Base-by-base conservation (phyloP, 495 filamentous ascomycete genomes). In the Penicillium desertorum region DNA sequence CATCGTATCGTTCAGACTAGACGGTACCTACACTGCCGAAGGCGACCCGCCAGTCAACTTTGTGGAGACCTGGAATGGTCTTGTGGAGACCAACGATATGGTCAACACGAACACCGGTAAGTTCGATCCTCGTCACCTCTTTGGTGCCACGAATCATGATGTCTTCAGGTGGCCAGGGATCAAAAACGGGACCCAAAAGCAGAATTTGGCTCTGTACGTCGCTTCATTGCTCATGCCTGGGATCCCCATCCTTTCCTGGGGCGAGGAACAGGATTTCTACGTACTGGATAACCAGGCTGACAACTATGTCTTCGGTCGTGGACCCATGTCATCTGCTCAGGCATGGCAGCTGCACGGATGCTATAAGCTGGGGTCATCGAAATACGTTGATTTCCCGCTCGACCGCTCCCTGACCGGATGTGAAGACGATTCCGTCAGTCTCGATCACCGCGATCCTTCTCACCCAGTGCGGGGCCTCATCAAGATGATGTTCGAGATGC, bases 271-370 rank as follows among this genome's bases (percentile, higher is more conserved):
- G 60, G 76, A 72, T 2, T 77, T 77, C 49, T 78, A 81, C 51
- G 65, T 78, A 16, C 61, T 78, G 17, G 78, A 80, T 20, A 81
- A 72, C 56, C 75, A 74, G 23, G 74, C 75, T 11, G 62, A 63
- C 30, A 77, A 79, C 57, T 80, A 81, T 51, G 66, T 81, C 10
- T 81, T 78, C 56, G 79, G 79, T 11, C 70, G 79, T 42, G 68
- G 66, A 53, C 65, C 77, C 14, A 81, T 81, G 73, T 68, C 73
- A 23, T 76, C 79, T 27, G 61, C 67, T 44, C 68, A 68, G 30
- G 79, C 77, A 30, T 81, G 79, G 79, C 77, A 81, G 51, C 54
- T 73, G 54, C 79, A 81, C 61, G 79, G 79, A 14, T 81, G 79
- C 54, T 79, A 81, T 61, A 71, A 68, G 30, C 65, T 81, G 27